A percentile compares a stretch with the other conserved stretches of the same genome.
These are phyloP conservation scores for Saccharomycopsis phalli DNA, from an alignment of 1,139 yeast genomes.

Conservation along the genomic window DNA sequence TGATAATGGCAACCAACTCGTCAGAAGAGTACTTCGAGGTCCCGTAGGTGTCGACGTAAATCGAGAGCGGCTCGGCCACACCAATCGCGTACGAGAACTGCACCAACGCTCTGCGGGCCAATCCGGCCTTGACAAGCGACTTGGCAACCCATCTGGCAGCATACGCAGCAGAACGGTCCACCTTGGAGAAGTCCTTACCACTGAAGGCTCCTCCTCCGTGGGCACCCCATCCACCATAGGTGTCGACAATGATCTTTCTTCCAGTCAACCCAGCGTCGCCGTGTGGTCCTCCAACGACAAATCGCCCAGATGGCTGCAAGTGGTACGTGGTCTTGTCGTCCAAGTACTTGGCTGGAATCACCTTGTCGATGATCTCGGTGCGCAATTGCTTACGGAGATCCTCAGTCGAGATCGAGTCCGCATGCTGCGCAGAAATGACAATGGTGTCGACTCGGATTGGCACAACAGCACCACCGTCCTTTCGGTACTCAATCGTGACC, in stretches of 20 bases:
- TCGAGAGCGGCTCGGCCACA: constrained; percentile 98
- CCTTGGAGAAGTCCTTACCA: constrained; percentile 99
- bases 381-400: constrained; percentile 74
- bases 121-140: constrained; percentile 88
- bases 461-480: constrained; percentile 89
- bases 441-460: constrained; percentile 97
- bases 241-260: constrained; percentile 98
- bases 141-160: constrained; percentile 99
- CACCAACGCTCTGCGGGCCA: constrained; percentile 95
- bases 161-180: constrained; percentile 99
- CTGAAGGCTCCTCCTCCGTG: constrained; percentile 99
- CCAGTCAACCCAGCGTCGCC: constrained; percentile 99
- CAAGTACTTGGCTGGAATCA: constrained; percentile 80
- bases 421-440: constrained; percentile 96
- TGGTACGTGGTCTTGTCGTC: constrained; percentile 95
- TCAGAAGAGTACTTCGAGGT: constrained; percentile 84
- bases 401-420: constrained; percentile 90
- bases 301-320: constrained; percentile 99
- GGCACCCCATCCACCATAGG: constrained; percentile 99
- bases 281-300: constrained; percentile 99
- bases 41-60: constrained; percentile 96
- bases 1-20: constrained; percentile 83
- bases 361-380: constrained; percentile 80
- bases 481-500: constrained; percentile 93
- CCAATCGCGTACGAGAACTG: constrained; percentile 99